phyloP scores from a whole-genome alignment of 371 early-diverging fungal species.

The Syncephalastrum contaminatum region DNA sequence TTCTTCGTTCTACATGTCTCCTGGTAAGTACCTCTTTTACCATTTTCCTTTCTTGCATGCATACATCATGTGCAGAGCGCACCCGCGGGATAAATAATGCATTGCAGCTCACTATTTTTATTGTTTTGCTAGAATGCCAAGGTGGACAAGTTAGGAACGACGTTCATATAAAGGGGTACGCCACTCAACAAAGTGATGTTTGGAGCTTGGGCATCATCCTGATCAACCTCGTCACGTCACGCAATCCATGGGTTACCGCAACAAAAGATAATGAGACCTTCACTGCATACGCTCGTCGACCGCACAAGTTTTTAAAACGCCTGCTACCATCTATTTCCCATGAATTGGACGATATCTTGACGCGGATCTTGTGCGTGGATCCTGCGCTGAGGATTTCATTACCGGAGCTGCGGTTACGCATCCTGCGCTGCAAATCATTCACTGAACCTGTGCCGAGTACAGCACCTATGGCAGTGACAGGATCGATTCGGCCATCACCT shows the following conservation, averaged over 20 bases:
- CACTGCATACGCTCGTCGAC: conserved; percentile 59
- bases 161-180: conserved; percentile 52
- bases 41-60: too few species aligned
- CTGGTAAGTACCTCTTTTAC: conserved; percentile 45
- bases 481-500: conserved; percentile 2
- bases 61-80: neutral
- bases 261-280: conserved; percentile 69
- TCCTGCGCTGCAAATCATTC: conserved; percentile 59
- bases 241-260: conserved; percentile 85
- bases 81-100: neutral
- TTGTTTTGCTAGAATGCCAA: conserved; percentile 62
- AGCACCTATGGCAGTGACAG: neutral
- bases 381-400: conserved; percentile 70
- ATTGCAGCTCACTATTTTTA: conserved; percentile 6
- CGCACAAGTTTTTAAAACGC: conserved; percentile 58
- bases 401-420: conserved; percentile 57
- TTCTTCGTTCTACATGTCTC: conserved; percentile 91
- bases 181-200: conserved; percentile 76
- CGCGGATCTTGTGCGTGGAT: conserved; percentile 70
- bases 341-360: conserved; percentile 69
- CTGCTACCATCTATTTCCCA: conserved; percentile 68
- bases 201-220: conserved; percentile 85
- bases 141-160: conserved; percentile 50
- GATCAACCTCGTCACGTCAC: conserved; percentile 73
- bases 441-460: conserved; percentile 18